Evolutionary conservation across 176 grass and related monocot species (phyloP), one percentile per base, ranked within the genome.

Genomic region (Carex parvula): DNA sequence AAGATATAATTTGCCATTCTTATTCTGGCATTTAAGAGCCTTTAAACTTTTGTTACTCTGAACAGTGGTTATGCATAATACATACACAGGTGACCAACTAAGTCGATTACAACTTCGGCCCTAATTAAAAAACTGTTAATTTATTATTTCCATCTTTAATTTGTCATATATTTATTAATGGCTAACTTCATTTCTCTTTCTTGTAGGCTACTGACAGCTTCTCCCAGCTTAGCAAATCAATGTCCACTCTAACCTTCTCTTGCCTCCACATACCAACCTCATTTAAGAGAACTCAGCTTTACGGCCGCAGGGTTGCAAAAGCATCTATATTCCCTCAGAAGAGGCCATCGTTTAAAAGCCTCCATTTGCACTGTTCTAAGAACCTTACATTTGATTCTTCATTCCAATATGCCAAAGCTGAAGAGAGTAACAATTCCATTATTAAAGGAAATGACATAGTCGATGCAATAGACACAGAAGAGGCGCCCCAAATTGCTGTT

Each of bases 381-480:
- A 41, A 91, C 72, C 80, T 94, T 81, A 69, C 90, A 67, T 94
- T 87, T 90, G 87, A 94, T 79, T 57, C 88, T 60, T 92, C 92
- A 70, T 75, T 94, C 52, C 90, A 87, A 41, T 94, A 88, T 89
- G 87, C 85, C 60, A 89, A 88, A 0, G 32, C 76, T 33, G 90
- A 94, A 55, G 85, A 88, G 29, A 63, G 52, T 84, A 80, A 35
- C 64, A 91, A 52, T 83, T 68, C 80, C 48, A 89, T 98, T 79
- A 63, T 98, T 44, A 90, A 70, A 84, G 92, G 91, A 66, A 50
- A 66, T 64, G 77, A 81, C 60, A 50, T 89, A 85, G 76, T 95
- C 5, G 91, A 98, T 83, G 67, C 89, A 81, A 93, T 95, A 30
- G 84, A 85, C 85, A 59, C 92, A 53, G 89, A 93, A 84, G 95